Evolutionary conservation across 179 eudicot genomes (phyloP).

Genomic region (Drosera spatulata): DNA sequence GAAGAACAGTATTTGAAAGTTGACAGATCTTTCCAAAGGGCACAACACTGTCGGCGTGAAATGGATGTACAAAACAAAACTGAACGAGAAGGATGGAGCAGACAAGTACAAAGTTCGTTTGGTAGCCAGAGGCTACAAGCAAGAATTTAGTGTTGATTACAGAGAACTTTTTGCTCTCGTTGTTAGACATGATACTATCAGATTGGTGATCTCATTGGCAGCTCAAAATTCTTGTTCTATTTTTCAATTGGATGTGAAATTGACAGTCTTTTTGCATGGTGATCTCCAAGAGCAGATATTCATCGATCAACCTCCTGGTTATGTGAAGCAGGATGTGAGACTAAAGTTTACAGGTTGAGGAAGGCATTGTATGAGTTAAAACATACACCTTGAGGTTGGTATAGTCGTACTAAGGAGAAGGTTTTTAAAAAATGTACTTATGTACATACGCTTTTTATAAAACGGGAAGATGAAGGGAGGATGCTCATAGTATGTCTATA

Average conservation of each 20-base stretch:
- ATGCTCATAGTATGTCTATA: neutral
- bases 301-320: constrained; percentile 4
- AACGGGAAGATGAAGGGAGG: no score
- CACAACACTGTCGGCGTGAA: no score
- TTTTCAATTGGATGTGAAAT: constrained; percentile 3
- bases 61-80: no score
- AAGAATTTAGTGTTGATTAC: constrained; percentile 2
- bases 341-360: no score
- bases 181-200: neutral
- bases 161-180: constrained; percentile 5
- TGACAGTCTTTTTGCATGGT: neutral
- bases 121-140: neutral
- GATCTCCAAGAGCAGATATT: neutral
- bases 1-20: no score
- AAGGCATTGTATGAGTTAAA: constrained; percentile 1
- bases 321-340: no score
- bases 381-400: constrained; percentile 7
- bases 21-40: no score
- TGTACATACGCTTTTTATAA: neutral
- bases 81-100: no score
- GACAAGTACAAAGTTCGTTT: no score
- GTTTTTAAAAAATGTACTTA: neutral
- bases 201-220: neutral
- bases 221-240: neutral
- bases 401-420: neutral